Percentiles rank a stretch among this genome's conserved stretches.
phyloP scores from a whole-genome alignment of 2,329 filamentous ascomycete species.

The Calonectria honghensis region DNA sequence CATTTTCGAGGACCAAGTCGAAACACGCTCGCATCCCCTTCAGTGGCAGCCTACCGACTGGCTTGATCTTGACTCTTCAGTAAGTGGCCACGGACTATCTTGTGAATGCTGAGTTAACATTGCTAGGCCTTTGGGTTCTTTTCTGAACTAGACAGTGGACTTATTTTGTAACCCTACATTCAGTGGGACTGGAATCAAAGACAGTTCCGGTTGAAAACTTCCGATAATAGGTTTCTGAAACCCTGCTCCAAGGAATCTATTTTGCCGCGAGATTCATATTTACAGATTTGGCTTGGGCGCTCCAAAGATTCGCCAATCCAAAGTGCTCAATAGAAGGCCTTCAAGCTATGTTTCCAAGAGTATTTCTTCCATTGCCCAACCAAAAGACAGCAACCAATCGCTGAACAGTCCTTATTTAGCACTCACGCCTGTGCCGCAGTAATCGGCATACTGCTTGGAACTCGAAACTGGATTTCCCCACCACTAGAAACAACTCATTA shows the following conservation, averaged over 20 bases:
- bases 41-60: slow-evolving; percentile 37
- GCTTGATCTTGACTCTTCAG: slow-evolving; percentile 34
- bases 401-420: background rate
- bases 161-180: background rate
- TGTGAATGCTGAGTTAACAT: background rate
- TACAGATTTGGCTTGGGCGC: no score
- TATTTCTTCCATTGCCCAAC: background rate
- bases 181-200: background rate
- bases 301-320: no score
- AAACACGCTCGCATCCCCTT: slow-evolving; percentile 3
- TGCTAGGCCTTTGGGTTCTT: slow-evolving; percentile 32
- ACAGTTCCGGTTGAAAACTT: background rate
- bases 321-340: no score
- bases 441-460: slow-evolving; percentile 16
- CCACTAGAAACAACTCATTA: background rate
- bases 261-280: no score
- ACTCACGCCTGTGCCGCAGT: slow-evolving; percentile 5
- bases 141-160: slow-evolving; percentile 13
- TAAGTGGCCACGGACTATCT: slow-evolving; percentile 1
- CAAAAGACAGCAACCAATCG: background rate
- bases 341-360: background rate
- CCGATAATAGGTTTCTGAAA: background rate
- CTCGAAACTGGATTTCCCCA: slow-evolving; percentile 11
- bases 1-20: slow-evolving; percentile 30
- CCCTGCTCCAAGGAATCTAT: no score